These are phyloP conservation scores for Leucosporidium scottii DNA, from an alignment of 768 basidiomycete genomes.

Conservation along the genomic window DNA sequence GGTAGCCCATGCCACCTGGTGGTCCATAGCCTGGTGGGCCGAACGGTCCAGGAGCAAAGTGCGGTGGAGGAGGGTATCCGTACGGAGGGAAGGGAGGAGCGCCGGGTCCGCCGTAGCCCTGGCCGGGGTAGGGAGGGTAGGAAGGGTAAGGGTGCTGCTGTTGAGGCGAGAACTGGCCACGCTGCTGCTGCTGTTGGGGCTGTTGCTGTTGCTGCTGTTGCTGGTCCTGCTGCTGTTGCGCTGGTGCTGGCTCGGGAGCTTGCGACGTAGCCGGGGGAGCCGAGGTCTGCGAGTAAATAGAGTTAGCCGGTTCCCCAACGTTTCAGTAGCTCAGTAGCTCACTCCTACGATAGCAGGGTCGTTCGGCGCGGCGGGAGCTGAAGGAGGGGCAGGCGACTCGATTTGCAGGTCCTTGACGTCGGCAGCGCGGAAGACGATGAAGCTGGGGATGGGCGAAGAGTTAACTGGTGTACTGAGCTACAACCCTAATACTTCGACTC, in stretches of 20 bases:
- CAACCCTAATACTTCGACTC: too few species aligned
- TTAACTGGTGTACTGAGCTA: too few species aligned
- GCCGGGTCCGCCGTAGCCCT: neutral
- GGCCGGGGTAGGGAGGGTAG: slow-evolving; percentile 4
- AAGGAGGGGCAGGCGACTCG: slow-evolving; percentile 34
- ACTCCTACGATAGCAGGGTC: slow-evolving; percentile 38
- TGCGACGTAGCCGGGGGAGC: neutral
- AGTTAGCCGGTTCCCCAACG: neutral
- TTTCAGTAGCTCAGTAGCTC: neutral
- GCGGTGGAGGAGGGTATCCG: slow-evolving; percentile 13
- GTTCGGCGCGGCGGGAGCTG: slow-evolving; percentile 14
- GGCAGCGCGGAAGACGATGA: slow-evolving; percentile 38
- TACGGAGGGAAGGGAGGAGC: slow-evolving; percentile 16
- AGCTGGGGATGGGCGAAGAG: slow-evolving; percentile 6
- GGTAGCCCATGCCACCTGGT: neutral
- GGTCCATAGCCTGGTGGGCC: slow-evolving; percentile 2
- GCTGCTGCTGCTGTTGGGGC: slow-evolving; percentile 9
- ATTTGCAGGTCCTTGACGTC: slow-evolving; percentile 42
- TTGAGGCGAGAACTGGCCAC: slow-evolving; percentile 4
- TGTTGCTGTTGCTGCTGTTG: slow-evolving; percentile 13
- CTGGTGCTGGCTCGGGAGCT: neutral
- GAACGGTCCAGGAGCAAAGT: slow-evolving; percentile 10
- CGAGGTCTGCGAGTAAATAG: neutral
- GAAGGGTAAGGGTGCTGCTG: slow-evolving; percentile 14
- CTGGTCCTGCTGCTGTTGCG: slow-evolving; percentile 9